phyloP scores from a whole-genome alignment of 352 stramenopile species.

The Phytophthora pistaciae region DNA sequence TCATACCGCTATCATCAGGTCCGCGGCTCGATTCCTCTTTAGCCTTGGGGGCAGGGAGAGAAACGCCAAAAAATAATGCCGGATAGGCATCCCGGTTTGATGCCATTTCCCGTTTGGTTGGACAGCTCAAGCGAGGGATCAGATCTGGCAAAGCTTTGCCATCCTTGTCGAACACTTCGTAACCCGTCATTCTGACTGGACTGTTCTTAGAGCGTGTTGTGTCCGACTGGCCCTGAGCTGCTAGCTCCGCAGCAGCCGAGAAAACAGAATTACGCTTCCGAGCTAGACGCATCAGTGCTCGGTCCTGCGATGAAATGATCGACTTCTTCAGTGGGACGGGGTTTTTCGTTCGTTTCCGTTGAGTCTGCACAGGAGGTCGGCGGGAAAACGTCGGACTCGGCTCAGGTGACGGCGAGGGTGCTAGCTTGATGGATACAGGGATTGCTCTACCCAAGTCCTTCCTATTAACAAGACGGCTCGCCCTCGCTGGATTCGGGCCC shows the following conservation, averaged over 20 bases:
- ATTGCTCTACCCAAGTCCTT: not conserved
- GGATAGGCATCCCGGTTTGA: conserved; percentile 29
- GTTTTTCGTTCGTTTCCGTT: conserved; percentile 55
- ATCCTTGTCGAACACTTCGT: conserved; percentile 43
- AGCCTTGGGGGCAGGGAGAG: conserved; percentile 25
- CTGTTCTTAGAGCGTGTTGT: conserved; percentile 10
- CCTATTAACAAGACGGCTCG: not conserved
- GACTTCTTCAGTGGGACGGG: conserved; percentile 43
- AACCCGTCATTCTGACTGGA: conserved; percentile 29
- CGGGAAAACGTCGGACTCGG: conserved; percentile 14
- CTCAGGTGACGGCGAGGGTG: conserved; percentile 12
- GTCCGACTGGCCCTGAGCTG: conserved; percentile 6
- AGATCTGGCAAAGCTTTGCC: conserved; percentile 39
- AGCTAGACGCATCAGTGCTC: conserved; percentile 57
- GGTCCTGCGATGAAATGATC: conserved; percentile 42
- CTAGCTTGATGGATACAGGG: not conserved
- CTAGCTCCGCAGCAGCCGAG: conserved; percentile 29
- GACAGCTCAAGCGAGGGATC: conserved; percentile 38
- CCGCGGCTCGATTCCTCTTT: not conserved
- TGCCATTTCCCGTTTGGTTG: conserved; percentile 39
- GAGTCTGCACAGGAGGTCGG: not conserved
- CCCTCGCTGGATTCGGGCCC: not conserved
- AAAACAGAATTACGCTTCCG: conserved; percentile 71
- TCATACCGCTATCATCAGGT: not conserved
- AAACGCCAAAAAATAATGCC: conserved; percentile 48